phyloP scores from a whole-genome alignment of 2,329 filamentous ascomycete species.

The Trichoderma koningiopsis region DNA sequence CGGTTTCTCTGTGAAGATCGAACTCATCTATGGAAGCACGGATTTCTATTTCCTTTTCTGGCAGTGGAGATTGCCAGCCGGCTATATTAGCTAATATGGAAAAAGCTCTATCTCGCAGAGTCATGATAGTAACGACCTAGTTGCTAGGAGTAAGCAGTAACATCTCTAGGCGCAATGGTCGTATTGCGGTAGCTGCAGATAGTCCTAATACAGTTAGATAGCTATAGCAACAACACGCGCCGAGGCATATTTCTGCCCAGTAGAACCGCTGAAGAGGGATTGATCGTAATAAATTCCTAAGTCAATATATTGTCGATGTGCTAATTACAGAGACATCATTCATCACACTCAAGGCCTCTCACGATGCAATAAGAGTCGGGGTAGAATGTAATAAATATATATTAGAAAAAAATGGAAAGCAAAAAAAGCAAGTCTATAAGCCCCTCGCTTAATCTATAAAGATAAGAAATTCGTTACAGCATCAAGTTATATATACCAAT shows the following conservation, averaged over 20 bases:
- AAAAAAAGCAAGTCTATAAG: conserved; percentile 8
- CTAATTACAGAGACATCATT: not conserved
- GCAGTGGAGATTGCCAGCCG: not conserved
- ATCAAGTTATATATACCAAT: conserved; percentile 8
- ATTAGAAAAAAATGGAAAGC: not conserved
- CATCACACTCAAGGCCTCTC: no score
- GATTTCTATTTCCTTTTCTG: no score
- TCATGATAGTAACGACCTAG: not conserved
- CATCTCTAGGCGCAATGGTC: not conserved
- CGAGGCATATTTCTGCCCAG: not conserved
- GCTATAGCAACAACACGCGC: not conserved
- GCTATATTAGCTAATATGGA: not conserved
- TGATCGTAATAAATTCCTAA: no score
- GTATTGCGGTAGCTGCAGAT: not conserved
- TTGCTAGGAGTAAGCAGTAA: not conserved
- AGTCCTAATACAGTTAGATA: not conserved
- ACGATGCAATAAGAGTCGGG: no score
- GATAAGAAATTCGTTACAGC: conserved; percentile 17
- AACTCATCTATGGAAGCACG: not conserved
- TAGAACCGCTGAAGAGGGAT: not conserved
- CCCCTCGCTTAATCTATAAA: conserved; percentile 16
- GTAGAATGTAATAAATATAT: not conserved
- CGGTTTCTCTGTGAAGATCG: not conserved
- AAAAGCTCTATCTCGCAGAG: not conserved
- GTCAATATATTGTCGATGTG: no score